Percentiles rank a stretch among this genome's conserved stretches.
These are phyloP conservation scores for Solanum etuberosum DNA, from an alignment of 257 asterid species.

Conservation along the genomic window DNA sequence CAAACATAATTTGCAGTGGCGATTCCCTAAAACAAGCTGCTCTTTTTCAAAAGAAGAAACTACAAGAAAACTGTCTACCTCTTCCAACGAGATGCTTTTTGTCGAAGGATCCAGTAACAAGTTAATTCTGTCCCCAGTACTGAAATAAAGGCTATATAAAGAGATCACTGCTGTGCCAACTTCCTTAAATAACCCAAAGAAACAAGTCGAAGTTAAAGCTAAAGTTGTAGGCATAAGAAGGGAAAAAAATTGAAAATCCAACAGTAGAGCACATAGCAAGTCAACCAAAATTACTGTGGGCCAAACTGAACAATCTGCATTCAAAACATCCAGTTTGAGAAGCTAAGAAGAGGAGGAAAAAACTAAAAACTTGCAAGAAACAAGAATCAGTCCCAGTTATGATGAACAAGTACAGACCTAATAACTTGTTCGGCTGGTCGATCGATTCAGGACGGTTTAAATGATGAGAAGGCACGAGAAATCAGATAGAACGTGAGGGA, in stretches of 20 bases:
- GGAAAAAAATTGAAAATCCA: not conserved
- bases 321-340: not conserved
- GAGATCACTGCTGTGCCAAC: conserved; percentile 34
- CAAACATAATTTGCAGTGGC: not conserved
- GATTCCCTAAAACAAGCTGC: not conserved
- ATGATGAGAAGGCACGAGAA: not conserved
- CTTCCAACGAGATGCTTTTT: conserved; percentile 40
- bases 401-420: not conserved
- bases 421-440: not conserved
- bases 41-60: not conserved
- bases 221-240: conserved; percentile 2
- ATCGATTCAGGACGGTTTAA: not conserved
- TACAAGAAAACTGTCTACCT: conserved; percentile 28
- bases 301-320: not conserved
- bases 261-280: not conserved
- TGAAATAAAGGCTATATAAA: conserved; percentile 37
- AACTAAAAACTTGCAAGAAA: not conserved
- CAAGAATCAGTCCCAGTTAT: not conserved
- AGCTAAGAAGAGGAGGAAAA: not conserved
- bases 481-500: not conserved
- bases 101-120: conserved; percentile 45
- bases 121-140: conserved; percentile 42
- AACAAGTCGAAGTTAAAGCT: conserved; percentile 7
- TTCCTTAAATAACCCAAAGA: conserved; percentile 33
- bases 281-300: not conserved